A percentile compares a stretch with the other conserved stretches of the same genome.
These are phyloP conservation scores for Linum tenue DNA, from an alignment of 345 rosid species.

Conservation along the genomic window DNA sequence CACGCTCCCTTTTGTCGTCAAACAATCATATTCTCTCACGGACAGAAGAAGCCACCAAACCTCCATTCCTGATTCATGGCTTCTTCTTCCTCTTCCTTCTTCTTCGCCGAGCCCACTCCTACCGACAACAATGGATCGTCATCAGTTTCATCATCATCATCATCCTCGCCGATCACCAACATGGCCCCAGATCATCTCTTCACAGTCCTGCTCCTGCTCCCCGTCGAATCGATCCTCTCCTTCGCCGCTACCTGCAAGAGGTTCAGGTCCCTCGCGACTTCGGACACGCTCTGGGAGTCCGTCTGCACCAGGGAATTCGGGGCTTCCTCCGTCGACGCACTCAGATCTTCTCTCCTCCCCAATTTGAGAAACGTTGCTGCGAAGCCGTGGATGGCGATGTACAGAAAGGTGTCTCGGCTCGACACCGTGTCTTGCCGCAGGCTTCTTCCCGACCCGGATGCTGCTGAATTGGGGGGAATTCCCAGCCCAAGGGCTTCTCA, in stretches of 20 bases:
- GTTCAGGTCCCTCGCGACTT: slow-evolving; percentile 41
- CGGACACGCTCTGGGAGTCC: slow-evolving; percentile 71
- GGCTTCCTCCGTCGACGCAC: slow-evolving; percentile 36
- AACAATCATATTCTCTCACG: too few species aligned
- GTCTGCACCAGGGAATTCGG: slow-evolving; percentile 78
- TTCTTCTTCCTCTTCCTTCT: neutral
- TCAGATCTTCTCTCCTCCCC: slow-evolving; percentile 33
- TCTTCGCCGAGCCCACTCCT: neutral
- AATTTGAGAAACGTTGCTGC: slow-evolving; percentile 11
- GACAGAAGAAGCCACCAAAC: too few species aligned
- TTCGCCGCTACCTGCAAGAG: slow-evolving; percentile 65
- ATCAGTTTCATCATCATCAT: slow-evolving; percentile 7
- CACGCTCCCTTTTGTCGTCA: too few species aligned
- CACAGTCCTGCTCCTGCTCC: slow-evolving; percentile 68
- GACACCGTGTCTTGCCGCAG: slow-evolving; percentile 53
- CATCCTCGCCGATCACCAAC: slow-evolving; percentile 15
- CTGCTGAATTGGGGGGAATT: slow-evolving; percentile 17
- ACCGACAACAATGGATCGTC: slow-evolving; percentile 21
- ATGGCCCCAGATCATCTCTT: slow-evolving; percentile 61
- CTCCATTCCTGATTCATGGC: too few species aligned
- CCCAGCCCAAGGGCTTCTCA: slow-evolving; percentile 91
- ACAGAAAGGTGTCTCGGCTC: slow-evolving; percentile 43
- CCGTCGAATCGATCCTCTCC: slow-evolving; percentile 58
- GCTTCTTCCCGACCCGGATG: slow-evolving; percentile 29
- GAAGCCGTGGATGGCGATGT: slow-evolving; percentile 59